Evolutionary conservation across 441 rosid species (phyloP), one percentile per base, ranked within the genome.

Genomic region (Arabidopsis lyrata): DNA sequence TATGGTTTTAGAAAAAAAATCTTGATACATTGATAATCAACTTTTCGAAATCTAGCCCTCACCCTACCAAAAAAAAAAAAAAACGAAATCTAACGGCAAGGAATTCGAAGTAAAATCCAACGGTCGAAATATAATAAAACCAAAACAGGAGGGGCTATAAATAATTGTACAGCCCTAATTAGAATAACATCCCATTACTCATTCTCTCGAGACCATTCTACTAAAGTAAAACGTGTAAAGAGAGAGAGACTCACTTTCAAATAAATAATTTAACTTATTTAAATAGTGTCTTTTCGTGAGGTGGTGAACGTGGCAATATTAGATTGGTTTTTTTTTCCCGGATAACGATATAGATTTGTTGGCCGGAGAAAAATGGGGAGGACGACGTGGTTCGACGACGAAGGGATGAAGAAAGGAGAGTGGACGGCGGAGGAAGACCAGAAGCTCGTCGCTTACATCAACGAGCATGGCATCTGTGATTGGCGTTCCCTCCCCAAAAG

Each of bases 391-490:
- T 64, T 71, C 22, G 81, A 80, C 53, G 73, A 41, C n/a, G 70
- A 45, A 7, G 88, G 84, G 31, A 57, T 80, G 65, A 86, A 68
- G 82, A 86, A 75, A 65, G 89, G 89, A 12, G 82, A 81, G 24
- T 86, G 89, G 87, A 57, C 77, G 41, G 56, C 56, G 54, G 76
- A 71, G 55, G 80, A 77, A 65, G 89, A 86, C 55, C 75, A 56
- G 60, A 86, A 78, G 54, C 87, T 86, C 66, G 32, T 72, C n/a
- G 74, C 70, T 24, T 82, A 69, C 77, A 83, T 86, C 52, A 70
- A 82, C 47, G 62, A 80, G 15, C 77, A 72, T 49, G 89, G 87
- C 65, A 70, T 75, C 63, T 77, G 80, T 10, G 79, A 81, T 18
- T 86, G 87, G 89, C 70, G 77, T n/a, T 63, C 78, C 15, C 73